Evolutionary conservation across 495 filamentous ascomycete genomes (phyloP), one percentile per base, ranked within the genome.

Genomic region (Cladorrhinum samala): DNA sequence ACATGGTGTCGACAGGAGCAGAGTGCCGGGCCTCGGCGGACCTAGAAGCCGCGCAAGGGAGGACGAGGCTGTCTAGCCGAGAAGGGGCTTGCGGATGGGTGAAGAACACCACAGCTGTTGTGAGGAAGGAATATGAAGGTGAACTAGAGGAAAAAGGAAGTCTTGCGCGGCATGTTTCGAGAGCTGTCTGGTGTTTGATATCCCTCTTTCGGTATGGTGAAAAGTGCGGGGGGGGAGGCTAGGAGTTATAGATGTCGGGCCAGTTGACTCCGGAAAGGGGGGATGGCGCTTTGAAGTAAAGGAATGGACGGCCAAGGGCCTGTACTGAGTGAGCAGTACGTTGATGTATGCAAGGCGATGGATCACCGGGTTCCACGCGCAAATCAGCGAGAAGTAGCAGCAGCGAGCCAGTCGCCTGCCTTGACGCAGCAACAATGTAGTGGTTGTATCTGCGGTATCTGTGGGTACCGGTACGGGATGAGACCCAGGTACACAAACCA

Each of bases 401-500:
- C 56, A 47, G 50, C 47, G 46, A 54, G 45, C 50, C 50, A 49
- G 58, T 49, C 56, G 59, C 39, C 30, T 53, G 45, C 49, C 37
- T 52, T 49, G 27, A 33, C 27, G 27, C 27, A 33, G 27, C 38
- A 30, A n/a, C n/a, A n/a, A 50, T 53, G 50, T 38, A 61, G 41
- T 52, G 40, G 42, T 59, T 49, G 61, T 60, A 65, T 57, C 40
- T 49, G 23, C 11, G 45, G 56, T 54, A 55, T 51, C 47, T 55
- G 50, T 48, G 57, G 52, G 63, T 66, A 68, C 66, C 55, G 61
- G 67, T 69, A 67, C 67, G 60, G 57, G 43, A 52, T 52, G 39
- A 48, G 49, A 62, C 58, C 50, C 54, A 64, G 65, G 67, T 66
- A 65, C 63, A 33, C 21, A 27, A 59, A 54, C 38, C 57, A 62